Base-by-base conservation (phyloP, 257 asterid genomes). In the Jacaranda copaia region DNA sequence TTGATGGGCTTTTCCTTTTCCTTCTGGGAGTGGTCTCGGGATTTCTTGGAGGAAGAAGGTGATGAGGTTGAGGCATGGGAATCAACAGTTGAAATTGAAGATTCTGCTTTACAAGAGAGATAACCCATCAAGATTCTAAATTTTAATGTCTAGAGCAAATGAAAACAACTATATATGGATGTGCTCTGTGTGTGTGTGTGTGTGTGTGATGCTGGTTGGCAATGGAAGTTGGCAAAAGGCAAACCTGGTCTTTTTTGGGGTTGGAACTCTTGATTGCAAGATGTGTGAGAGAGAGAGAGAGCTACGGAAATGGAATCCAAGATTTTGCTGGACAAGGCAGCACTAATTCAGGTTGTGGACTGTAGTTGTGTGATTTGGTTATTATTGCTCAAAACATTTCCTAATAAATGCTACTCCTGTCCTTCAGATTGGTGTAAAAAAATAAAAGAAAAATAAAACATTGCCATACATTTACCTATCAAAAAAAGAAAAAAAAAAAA, bases 51-150 rank as follows among this genome's bases (percentile, higher is more conserved):
- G 45, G 86, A 57, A 6, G 88, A 71, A 18, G 74, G 0, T 1
- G 81, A 18, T 3, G 74, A 43, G 38, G 80, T 59, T 42, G 77
- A 67, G 68, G 76, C 14, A 4, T 82, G 83, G 51, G 97, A 81
- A 69, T 84, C 79, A 42, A 89, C 79, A 5, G 89, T 83, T 49
- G 91, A 81, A 55, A 84, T 51, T 9, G 98, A 87, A 14, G 97
- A 86, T 49, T 87, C 89, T 1, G 94, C 85, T 68, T 84, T 90
- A 62, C 98, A 93, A 51, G 97, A 91, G 65, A 93, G 84, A 78
- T 91, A 90, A 62, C 97, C 98, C 98, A 93, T 92, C 71, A 80
- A 80, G 81, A 64, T 73, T 69, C 76, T 49, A 46, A 40, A 36
- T 8, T 15, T 36, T 45, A 36, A 46, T 66, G 70, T 19, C 10